Evolutionary conservation across 768 basidiomycete genomes (phyloP), one percentile per base, ranked within the genome.

Genomic region (Leccinum sublutescens): DNA sequence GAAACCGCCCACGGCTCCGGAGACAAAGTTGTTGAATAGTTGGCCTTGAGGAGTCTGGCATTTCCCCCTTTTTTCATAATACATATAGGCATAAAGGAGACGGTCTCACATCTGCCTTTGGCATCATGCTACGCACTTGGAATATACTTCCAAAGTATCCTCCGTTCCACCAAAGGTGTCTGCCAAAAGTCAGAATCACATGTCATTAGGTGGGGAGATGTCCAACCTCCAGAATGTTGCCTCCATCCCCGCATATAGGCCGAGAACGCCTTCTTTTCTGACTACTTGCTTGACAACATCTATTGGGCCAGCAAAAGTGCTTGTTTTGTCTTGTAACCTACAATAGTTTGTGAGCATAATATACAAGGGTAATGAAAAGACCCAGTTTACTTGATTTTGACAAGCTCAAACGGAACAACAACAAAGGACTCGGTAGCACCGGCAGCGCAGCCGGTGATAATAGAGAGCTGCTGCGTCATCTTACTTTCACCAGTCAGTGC

Each of bases 381-480:
- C 58, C 82, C n/a, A 29, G 29, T 45, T 53, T 49, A 72, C 89
- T 87, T 89, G 74, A 95, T 94, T 72, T 95, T 94, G 55, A 95
- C 92, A 23, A 94, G 85, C 74, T 99, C 97, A 68, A 98, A 99
- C 0, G 97, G 97, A 1, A 98, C 95, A 47, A 98, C 91, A 33
- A 94, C 88, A 68, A 98, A 86, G 64, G 89, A 91, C 79, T 98
- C 97, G 11, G 95, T 96, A 9, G 95, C 97, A 60, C 97, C 97
- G 15, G 97, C 97, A 52, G 85, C 87, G 68, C 91, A 95, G 7
- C 97, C 97, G 0, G 96, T 99, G 53, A 93, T 60, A 64, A 95
- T 82, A 3, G 95, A 92, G n/a, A 99, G 72, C 8, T 82, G 74
- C 66, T 93, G 93, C 5, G 88, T 93, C 93, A 97, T 98, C 72